Evolutionary conservation across 2,329 filamentous ascomycete species (phyloP), one percentile per base, ranked within the genome.

Genomic region (Fusarium algeriense): DNA sequence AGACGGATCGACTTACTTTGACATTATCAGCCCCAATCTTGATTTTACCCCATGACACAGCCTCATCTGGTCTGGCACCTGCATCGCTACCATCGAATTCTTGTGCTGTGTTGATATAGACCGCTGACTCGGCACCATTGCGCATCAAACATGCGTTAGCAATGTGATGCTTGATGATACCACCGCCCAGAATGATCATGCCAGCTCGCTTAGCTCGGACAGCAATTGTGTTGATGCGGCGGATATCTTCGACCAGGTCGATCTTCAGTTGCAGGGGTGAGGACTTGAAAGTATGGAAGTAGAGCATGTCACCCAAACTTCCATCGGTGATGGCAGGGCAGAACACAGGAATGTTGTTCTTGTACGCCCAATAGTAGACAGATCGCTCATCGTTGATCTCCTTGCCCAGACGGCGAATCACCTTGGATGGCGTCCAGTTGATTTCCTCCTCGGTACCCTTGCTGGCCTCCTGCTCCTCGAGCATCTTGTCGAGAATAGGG

Each of bases 31-130:
- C 96, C 56, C 91, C 93, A 44, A 91, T 86, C 82, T 97, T 98
- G 81, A 99, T 98, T 86, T 99, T 99, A 6, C 96, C 96, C 96
- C 96, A 99, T 69, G 95, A 98, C 19, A 99, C 93, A 8, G 96
- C 96, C 83, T 99, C 96, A 77, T 99, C 96, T 7, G 96, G 96
- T 60, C 96, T 87, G 6, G 96, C 96, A 2, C 96, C 96, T 0
- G 96, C 95, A 83, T 99, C 96, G 76, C 94, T 98, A 5, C 96
- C 96, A 80, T 99, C 96, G 79, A 98, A 99, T 80, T 99, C 96
- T 80, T 98, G 94, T 0, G 90, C 96, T 2, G 96, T 99, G 82
- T 99, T 99, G 81, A 99, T 94, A 80, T 97, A 99, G 3, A 99
- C 96, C 4, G 96, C 96, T 69, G 93, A 95, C 81, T 99, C 96